Evolutionary conservation across 352 stramenopile genomes (phyloP).

Genomic region (Phytophthora foliorum): DNA sequence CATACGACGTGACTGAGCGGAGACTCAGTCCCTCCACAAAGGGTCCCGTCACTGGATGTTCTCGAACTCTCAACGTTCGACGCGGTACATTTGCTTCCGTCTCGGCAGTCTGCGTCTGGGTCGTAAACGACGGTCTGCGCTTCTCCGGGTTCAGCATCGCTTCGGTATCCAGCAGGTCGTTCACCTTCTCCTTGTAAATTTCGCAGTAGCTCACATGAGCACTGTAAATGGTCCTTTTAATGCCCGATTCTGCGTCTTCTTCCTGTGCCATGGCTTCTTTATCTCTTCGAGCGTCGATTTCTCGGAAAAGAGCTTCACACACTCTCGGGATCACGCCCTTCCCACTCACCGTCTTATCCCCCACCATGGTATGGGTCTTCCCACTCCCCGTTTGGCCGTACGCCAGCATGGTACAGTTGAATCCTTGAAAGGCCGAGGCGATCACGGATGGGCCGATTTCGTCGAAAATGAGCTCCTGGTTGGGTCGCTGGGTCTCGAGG

Average conservation of each 20-base stretch:
- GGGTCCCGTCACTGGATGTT: conserved; percentile 84
- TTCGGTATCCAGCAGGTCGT: conserved; percentile 74
- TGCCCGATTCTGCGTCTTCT: conserved; percentile 12
- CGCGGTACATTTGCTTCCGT: conserved; percentile 13
- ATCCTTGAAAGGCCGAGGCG: conserved; percentile 78
- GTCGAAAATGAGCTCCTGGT: conserved; percentile 83
- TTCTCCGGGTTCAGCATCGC: conserved; percentile 16
- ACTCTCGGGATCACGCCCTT: conserved; percentile 85
- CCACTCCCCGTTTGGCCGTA: conserved; percentile 87
- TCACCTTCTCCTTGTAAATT: conserved; percentile 92
- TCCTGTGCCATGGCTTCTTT: conserved; percentile 33
- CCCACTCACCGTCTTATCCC: conserved; percentile 60
- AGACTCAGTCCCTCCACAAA: conserved; percentile 87
- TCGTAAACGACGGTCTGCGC: conserved; percentile 37
- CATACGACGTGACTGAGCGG: conserved; percentile 77
- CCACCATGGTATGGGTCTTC: conserved; percentile 90
- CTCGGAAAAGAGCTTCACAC: conserved; percentile 80
- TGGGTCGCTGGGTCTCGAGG: conserved; percentile 51
- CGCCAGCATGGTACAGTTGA: conserved; percentile 87
- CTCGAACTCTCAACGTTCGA: conserved; percentile 72
- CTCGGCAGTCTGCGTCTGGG: conserved; percentile 21
- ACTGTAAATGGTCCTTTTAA: conserved; percentile 55
- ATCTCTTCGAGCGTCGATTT: conserved; percentile 60
- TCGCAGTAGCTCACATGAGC: conserved; percentile 81
- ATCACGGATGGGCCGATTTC: conserved; percentile 80